Conservation (phyloP, 2,329 filamentous ascomycete species). For the Pseudopithomyces chartarum region DNA sequence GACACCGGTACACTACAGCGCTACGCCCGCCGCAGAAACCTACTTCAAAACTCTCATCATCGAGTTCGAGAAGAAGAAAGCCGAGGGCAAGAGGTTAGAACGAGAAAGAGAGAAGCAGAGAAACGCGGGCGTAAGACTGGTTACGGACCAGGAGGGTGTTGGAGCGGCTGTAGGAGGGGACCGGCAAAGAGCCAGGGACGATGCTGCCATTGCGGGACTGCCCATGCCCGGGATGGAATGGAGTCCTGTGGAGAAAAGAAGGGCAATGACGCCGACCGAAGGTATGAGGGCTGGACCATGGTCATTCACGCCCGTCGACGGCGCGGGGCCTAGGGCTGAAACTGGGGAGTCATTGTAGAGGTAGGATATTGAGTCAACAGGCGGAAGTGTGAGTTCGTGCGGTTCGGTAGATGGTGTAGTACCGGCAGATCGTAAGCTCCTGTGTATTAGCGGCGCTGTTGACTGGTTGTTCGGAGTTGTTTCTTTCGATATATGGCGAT, state of each 20-base stretch:
- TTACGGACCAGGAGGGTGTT: conserved; percentile 37
- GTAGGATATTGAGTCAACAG: neutral
- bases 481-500: neutral
- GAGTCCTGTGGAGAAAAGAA: conserved; percentile 44
- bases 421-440: too few relatives aligned
- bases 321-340: conserved; percentile 40
- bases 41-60: conserved; percentile 79
- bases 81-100: conserved; percentile 45
- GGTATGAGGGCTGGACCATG: conserved; percentile 26
- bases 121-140: conserved; percentile 41
- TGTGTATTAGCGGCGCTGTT: neutral
- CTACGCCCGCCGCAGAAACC: conserved; percentile 81
- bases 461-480: neutral
- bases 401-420: too few relatives aligned
- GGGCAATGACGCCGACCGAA: conserved; percentile 48
- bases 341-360: conserved; percentile 38
- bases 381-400: too few relatives aligned
- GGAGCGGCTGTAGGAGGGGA: conserved; percentile 15
- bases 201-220: conserved; percentile 36
- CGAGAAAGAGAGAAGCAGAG: conserved; percentile 38
- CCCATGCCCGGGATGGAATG: conserved; percentile 43
- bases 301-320: conserved; percentile 30
- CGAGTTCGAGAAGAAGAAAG: conserved; percentile 69
- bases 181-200: conserved; percentile 36
- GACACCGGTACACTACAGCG: conserved; percentile 82